Conservation (phyloP, 352 stramenopile genomes). For the Globisporangium spiculum region DNA sequence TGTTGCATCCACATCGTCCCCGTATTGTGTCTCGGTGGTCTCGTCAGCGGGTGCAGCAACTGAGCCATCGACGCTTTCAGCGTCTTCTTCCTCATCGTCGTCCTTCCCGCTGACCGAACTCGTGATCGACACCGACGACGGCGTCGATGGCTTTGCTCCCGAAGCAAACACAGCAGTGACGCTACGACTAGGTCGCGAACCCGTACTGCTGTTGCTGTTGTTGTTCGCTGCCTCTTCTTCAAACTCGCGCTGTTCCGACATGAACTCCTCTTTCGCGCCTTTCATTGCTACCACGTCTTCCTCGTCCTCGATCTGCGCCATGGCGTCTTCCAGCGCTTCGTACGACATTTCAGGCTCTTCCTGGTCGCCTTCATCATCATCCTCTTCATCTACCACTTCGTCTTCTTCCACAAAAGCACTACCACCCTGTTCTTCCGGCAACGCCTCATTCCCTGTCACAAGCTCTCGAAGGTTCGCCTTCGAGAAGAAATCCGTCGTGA, state of each 20-base stretch:
- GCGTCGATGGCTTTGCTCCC: constrained; percentile 30
- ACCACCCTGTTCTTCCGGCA: constrained; percentile 23
- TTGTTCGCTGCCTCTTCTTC: constrained; percentile 36
- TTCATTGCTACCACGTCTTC: constrained; percentile 93
- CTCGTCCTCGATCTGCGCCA: constrained; percentile 95
- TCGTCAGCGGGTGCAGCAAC: constrained; percentile 22
- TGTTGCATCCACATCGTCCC: constrained; percentile 15
- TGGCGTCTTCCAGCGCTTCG: constrained; percentile 88
- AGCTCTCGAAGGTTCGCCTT: constrained; percentile 89
- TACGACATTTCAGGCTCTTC: constrained; percentile 53
- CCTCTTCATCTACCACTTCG: constrained; percentile 22
- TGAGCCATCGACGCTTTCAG: constrained; percentile 15
- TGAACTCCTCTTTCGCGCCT: constrained; percentile 59
- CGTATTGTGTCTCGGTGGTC: constrained; percentile 5
- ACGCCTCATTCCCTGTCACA: constrained; percentile 53
- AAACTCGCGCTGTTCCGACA: constrained; percentile 62
- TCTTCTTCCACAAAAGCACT: constrained; percentile 20
- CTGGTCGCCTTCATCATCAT: constrained; percentile 27
- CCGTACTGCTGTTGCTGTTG: not conserved
- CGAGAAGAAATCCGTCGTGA: constrained; percentile 83
- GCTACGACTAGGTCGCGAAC: not conserved
- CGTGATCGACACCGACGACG: constrained; percentile 31
- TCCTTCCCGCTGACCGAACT: constrained; percentile 39
- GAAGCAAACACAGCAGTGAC: constrained; percentile 10
- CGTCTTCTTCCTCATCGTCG: constrained; percentile 35